Conservation (phyloP, 164 flowering plant genomes). For the Amborella trichopoda region DNA sequence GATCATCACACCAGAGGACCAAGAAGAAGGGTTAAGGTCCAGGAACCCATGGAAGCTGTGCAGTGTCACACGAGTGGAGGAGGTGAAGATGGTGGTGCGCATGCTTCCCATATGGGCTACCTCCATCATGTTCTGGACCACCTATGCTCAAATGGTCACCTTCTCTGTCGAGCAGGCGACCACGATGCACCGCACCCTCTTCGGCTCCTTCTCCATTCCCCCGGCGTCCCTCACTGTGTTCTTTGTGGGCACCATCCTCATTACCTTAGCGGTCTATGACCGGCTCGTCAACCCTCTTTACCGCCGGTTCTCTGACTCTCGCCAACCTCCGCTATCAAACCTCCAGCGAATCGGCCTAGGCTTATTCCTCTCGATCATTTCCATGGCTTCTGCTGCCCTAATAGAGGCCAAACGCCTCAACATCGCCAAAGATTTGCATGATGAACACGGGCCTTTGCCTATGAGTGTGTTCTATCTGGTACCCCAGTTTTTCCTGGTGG, state of each 20-base stretch:
- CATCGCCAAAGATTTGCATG: slow-evolving; percentile 16
- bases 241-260: slow-evolving; percentile 68
- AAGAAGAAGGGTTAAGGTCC: neutral
- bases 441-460: slow-evolving; percentile 31
- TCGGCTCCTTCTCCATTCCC: slow-evolving; percentile 56
- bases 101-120: slow-evolving; percentile 84
- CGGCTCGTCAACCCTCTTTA: slow-evolving; percentile 34
- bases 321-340: slow-evolving; percentile 64
- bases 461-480: slow-evolving; percentile 59
- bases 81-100: slow-evolving; percentile 26
- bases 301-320: slow-evolving; percentile 13
- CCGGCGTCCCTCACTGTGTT: slow-evolving; percentile 67
- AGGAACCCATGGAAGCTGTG: slow-evolving; percentile 26
- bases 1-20: slow-evolving; percentile 17
- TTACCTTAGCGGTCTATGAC: slow-evolving; percentile 71
- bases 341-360: slow-evolving; percentile 66
- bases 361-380: slow-evolving; percentile 40
- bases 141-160: slow-evolving; percentile 80
- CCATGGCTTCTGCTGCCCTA: slow-evolving; percentile 64
- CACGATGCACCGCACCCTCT: slow-evolving; percentile 68
- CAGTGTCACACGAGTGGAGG: slow-evolving; percentile 35
- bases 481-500: slow-evolving; percentile 70
- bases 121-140: slow-evolving; percentile 78
- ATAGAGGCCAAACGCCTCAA: slow-evolving; percentile 43
- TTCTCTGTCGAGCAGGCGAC: slow-evolving; percentile 82